phyloP scores from a whole-genome alignment of 1,284 basidiomycete species.

The Schizophyllum amplum region DNA sequence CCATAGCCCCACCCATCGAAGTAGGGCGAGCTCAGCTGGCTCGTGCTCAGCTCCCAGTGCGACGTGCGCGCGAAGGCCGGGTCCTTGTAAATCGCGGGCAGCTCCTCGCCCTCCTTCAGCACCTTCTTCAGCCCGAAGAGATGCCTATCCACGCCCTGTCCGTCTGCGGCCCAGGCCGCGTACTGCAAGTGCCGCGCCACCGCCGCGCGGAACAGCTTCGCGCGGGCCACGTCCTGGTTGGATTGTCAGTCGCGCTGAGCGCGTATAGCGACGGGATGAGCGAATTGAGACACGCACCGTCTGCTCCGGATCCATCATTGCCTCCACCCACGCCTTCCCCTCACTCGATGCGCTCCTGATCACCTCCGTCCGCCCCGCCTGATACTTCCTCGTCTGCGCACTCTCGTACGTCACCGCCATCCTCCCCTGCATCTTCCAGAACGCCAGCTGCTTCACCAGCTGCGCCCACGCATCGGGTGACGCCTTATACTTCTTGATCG shows the following conservation, averaged over 20 bases:
- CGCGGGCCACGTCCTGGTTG: slow-evolving; percentile 62
- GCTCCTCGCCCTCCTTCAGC: slow-evolving; percentile 65
- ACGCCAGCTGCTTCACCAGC: slow-evolving; percentile 93
- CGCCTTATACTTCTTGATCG: slow-evolving; percentile 83
- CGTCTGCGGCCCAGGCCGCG: slow-evolving; percentile 86
- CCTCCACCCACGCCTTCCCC: slow-evolving; percentile 80
- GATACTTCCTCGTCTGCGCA: slow-evolving; percentile 90
- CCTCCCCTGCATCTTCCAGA: slow-evolving; percentile 77
- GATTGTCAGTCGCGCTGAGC: too few species aligned
- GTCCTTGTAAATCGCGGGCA: slow-evolving; percentile 80
- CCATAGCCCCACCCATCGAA: slow-evolving; percentile 97
- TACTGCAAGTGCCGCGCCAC: slow-evolving; percentile 83
- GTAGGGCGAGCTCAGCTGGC: slow-evolving; percentile 76
- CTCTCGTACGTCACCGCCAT: slow-evolving; percentile 90
- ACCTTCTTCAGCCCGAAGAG: slow-evolving; percentile 90
- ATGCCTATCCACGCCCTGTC: slow-evolving; percentile 93
- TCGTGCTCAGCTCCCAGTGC: slow-evolving; percentile 93
- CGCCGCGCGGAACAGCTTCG: slow-evolving; percentile 71
- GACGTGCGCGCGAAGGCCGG: slow-evolving; percentile 60
- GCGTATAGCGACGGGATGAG: too few species aligned
- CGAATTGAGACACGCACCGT: too few species aligned
- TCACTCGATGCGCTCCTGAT: slow-evolving; percentile 84
- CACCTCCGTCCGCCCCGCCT: slow-evolving; percentile 89
- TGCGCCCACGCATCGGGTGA: slow-evolving; percentile 96
- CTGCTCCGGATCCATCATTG: slow-evolving; percentile 66